Conservation (phyloP, 768 basidiomycete species). For the Russula griseocarnosa region DNA sequence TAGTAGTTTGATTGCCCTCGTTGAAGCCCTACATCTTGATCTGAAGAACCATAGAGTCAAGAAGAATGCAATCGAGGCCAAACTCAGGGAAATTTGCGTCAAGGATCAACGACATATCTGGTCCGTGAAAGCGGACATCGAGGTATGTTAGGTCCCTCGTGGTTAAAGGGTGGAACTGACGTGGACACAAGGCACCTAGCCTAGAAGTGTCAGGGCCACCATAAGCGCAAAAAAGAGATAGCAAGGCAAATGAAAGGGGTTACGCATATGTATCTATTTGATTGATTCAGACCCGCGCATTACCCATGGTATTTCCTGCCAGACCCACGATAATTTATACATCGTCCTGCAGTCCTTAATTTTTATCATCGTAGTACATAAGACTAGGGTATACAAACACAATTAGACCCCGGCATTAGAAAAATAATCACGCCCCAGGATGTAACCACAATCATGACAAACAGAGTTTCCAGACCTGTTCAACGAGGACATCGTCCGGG, state of each 20-base stretch:
- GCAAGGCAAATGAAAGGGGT: background rate
- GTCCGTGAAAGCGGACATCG: conserved; percentile 50
- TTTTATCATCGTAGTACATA: conserved; percentile 7
- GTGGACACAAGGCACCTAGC: conserved; percentile 3
- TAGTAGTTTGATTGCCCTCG: conserved; percentile 57
- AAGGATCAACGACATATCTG: conserved; percentile 72
- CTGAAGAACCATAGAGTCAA: conserved; percentile 67
- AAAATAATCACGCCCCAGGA: background rate
- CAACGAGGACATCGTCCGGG: conserved; percentile 6
- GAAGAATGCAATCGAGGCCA: conserved; percentile 80
- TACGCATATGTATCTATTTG: conserved; percentile 11
- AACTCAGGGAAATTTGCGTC: conserved; percentile 70
- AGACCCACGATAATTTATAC: conserved; percentile 5
- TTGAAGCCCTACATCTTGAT: conserved; percentile 70
- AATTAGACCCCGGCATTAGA: background rate
- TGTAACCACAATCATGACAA: conserved; percentile 2
- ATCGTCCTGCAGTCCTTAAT: background rate
- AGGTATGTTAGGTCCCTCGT: conserved; percentile 12
- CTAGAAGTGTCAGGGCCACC: conserved; percentile 1
- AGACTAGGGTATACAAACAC: conserved; percentile 9
- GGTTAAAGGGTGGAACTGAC: conserved; percentile 1
- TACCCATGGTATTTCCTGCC: background rate
- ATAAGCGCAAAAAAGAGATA: background rate
- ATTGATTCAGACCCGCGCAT: background rate
- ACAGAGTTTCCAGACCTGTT: conserved; percentile 25